Evolutionary conservation across 1,284 basidiomycete species (phyloP).

Genomic region (Cronartium quercuum): DNA sequence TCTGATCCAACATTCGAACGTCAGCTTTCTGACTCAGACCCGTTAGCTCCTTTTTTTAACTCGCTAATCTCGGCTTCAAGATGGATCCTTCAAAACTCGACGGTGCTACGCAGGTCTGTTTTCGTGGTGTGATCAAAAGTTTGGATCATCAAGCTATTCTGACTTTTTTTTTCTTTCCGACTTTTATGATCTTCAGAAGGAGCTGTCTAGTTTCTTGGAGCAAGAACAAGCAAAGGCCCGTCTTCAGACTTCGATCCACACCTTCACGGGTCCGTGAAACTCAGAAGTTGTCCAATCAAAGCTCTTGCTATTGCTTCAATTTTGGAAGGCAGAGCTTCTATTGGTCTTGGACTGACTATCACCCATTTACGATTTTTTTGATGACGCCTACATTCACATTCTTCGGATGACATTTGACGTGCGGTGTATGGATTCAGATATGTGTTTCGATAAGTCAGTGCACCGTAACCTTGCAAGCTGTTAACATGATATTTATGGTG

Average conservation of each 20-base stretch:
- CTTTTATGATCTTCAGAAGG: constrained; percentile 58
- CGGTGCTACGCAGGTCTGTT: not conserved
- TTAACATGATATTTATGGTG: not conserved
- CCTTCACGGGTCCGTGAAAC: constrained; percentile 49
- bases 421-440: not conserved
- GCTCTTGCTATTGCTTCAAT: constrained; percentile 44
- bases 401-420: not conserved
- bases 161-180: not conserved
- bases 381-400: too few species aligned
- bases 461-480: not conserved
- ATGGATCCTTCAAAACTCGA: not conserved
- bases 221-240: constrained; percentile 79
- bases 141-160: not conserved
- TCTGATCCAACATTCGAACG: not conserved
- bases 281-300: too few species aligned
- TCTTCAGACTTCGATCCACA: constrained; percentile 58
- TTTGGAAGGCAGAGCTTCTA: too few species aligned
- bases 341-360: too few species aligned
- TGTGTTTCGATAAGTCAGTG: constrained; percentile 11
- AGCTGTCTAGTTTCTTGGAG: constrained; percentile 75
- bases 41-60: not conserved
- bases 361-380: too few species aligned
- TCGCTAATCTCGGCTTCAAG: not conserved
- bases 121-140: not conserved
- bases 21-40: not conserved